Evolutionary conservation across 768 basidiomycete genomes (phyloP), one percentile per base, ranked within the genome.

Genomic region (Naganishia onofrii): DNA sequence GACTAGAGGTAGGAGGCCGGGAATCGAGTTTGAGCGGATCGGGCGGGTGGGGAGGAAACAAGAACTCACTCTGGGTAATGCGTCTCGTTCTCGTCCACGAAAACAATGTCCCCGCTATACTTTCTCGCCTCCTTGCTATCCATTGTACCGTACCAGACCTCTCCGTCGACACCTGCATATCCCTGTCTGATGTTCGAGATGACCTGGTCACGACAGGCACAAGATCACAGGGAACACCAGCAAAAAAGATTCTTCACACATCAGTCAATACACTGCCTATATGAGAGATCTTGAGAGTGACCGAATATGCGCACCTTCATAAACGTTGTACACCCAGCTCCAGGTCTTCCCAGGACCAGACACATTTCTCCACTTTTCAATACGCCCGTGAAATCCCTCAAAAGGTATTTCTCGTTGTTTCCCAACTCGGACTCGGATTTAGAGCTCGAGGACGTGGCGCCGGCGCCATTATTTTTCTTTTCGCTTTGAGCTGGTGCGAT

Each of bases 301-400:
- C 31, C 92, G 91, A 36, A 36, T 36, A 4, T 36, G 34, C 8
- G 83, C 0, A 85, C 85, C 78, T 91, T 91, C 70, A 95, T 86
- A 54, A 94, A 83, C 0, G 93, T 91, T 32, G 86, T 88, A 78
- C 91, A 93, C 0, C 93, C 92, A 0, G 89, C 87, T 17, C 91
- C 91, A 0, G 92, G 92, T 38, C 90, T 84, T 9, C 92, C 92
- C 23, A 93, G 72, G 8, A 79, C 77, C 60, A 76, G 58, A 74
- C 87, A 84, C 87, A 88, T 88, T 73, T 88, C 87, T 26, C 87
- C 87, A 0, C 86, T 84, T 15, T 83, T 81, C 36, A 88, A 81
- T 13, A 85, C 82, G 17, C 87, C 87, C 44, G 84, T 83, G 74
- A 88, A 88, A 3, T 84, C 84, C 17, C 74, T 73, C 2, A 88